A percentile compares a stretch with the other conserved stretches of the same genome.
Evolutionary conservation across 495 filamentous ascomycete genomes (phyloP).

Genomic region (Alectoria sarmentosa): DNA sequence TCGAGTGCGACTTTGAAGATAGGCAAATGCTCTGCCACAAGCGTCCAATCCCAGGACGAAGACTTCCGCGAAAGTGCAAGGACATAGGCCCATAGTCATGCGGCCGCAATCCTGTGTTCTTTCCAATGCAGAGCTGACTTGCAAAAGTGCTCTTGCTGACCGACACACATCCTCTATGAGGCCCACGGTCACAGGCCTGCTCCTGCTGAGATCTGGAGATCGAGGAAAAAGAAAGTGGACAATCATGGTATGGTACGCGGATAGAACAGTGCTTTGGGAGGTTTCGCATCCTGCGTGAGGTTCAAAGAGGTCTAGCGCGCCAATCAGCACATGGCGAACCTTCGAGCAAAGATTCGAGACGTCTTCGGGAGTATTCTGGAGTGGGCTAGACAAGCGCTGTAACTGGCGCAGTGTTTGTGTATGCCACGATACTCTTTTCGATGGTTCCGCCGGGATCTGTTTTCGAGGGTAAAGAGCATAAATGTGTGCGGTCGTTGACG

Average conservation of each 20-base stretch:
- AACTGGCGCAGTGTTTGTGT: slow-evolving; percentile 16
- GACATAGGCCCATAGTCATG: slow-evolving; percentile 12
- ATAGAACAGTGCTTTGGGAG: slow-evolving; percentile 17
- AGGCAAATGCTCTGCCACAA: slow-evolving; percentile 23
- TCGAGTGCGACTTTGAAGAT: slow-evolving; percentile 16
- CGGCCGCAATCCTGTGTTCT: slow-evolving; percentile 1
- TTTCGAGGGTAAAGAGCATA: slow-evolving; percentile 20
- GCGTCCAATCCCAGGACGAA: slow-evolving; percentile 25
- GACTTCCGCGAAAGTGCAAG: slow-evolving; percentile 17
- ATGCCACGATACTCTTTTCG: slow-evolving; percentile 15
- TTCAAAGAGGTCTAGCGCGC: slow-evolving; percentile 18
- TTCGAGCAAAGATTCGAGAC: slow-evolving; percentile 19
- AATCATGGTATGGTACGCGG: slow-evolving; percentile 27
- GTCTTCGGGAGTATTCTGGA: slow-evolving; percentile 12
- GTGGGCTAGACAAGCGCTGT: slow-evolving; percentile 13
- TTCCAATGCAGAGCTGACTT: slow-evolving; percentile 16
- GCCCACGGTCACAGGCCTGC: slow-evolving; percentile 12
- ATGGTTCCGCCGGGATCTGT: slow-evolving; percentile 4
- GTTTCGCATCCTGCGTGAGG: slow-evolving; percentile 10
- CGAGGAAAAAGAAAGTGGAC: slow-evolving; percentile 27
- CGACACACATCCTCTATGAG: slow-evolving; percentile 19
- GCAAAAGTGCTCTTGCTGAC: slow-evolving; percentile 16
- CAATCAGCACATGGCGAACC: slow-evolving; percentile 19
- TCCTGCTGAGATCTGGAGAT: neutral
- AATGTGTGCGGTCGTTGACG: slow-evolving; percentile 24